phyloP scores from a whole-genome alignment of 208 protist species.

The Novymonas esmeraldas region DNA sequence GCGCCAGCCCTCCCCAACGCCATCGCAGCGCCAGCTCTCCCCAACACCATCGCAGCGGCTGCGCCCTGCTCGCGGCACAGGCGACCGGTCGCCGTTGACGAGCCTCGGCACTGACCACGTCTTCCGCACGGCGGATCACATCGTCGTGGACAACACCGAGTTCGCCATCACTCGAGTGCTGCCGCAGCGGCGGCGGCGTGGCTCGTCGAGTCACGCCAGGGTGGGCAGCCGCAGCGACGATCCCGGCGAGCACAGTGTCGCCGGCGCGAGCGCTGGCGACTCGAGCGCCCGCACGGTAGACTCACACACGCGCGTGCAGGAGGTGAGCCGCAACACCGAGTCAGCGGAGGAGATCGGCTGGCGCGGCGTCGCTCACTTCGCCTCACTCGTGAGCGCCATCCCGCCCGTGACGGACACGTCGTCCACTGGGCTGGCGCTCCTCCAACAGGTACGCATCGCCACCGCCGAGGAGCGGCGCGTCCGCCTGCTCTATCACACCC shows the following conservation, averaged over 20 bases:
- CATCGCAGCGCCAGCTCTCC: not conserved
- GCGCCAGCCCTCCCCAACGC: not conserved
- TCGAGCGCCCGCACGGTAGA: no score
- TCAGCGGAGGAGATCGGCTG: conserved; percentile 1
- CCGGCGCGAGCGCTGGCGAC: not conserved
- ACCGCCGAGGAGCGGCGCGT: conserved; percentile 41
- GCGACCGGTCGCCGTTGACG: no score
- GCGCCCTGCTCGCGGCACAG: not conserved
- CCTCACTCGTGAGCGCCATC: not conserved
- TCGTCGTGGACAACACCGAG: not conserved
- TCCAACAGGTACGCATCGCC: conserved; percentile 16
- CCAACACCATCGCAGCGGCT: not conserved
- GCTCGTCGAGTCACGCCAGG: not conserved
- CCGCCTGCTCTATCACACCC: conserved; percentile 42
- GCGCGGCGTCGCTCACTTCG: not conserved
- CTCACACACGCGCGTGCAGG: not conserved
- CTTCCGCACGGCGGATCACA: not conserved
- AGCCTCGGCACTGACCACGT: no score
- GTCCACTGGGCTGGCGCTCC: not conserved
- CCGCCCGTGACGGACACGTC: no score
- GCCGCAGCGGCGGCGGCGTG: not conserved
- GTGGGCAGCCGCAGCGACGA: not conserved
- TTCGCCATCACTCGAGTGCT: no score
- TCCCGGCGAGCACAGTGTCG: not conserved
- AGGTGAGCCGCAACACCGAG: not conserved